phyloP scores from a whole-genome alignment of 768 basidiomycete genomes.

The Lactifluus pinguis region DNA sequence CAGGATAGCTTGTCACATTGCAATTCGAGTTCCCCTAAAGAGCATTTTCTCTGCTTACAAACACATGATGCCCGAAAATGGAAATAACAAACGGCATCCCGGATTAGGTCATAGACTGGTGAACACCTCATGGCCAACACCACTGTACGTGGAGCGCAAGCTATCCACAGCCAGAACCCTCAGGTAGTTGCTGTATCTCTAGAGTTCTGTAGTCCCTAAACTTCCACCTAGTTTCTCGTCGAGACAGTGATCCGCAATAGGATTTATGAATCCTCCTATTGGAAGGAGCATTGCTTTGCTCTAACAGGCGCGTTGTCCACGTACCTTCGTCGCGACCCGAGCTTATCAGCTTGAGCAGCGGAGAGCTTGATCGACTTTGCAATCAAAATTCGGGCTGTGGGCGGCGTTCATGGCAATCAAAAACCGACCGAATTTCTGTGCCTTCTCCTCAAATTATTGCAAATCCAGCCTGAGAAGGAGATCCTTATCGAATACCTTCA shows the following conservation, averaged over 20 bases:
- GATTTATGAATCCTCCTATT: conserved; percentile 90
- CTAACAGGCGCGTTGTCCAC: conserved; percentile 58
- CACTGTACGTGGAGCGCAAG: conserved; percentile 74
- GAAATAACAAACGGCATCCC: no score
- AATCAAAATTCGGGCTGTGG: conserved; percentile 70
- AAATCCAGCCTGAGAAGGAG: conserved; percentile 97
- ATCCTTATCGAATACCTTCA: conserved; percentile 90
- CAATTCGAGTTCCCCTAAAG: no score
- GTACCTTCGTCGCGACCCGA: background rate
- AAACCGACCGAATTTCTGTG: conserved; percentile 91
- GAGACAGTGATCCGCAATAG: conserved; percentile 94
- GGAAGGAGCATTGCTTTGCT: conserved; percentile 99
- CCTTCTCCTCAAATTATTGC: conserved; percentile 85
- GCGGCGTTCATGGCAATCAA: conserved; percentile 94
- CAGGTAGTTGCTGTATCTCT: conserved; percentile 47
- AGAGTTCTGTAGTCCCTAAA: conserved; percentile 20
- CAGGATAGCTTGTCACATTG: no score
- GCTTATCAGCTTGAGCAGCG: conserved; percentile 37
- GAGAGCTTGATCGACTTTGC: conserved; percentile 92
- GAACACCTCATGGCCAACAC: conserved; percentile 71
- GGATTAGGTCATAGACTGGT: no score
- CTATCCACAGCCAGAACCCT: conserved; percentile 96
- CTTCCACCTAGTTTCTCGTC: conserved; percentile 61
- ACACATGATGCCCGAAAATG: no score
- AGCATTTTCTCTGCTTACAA: no score